Conservation (phyloP, 768 basidiomycete species). For the Infundibulicybe gibba region DNA sequence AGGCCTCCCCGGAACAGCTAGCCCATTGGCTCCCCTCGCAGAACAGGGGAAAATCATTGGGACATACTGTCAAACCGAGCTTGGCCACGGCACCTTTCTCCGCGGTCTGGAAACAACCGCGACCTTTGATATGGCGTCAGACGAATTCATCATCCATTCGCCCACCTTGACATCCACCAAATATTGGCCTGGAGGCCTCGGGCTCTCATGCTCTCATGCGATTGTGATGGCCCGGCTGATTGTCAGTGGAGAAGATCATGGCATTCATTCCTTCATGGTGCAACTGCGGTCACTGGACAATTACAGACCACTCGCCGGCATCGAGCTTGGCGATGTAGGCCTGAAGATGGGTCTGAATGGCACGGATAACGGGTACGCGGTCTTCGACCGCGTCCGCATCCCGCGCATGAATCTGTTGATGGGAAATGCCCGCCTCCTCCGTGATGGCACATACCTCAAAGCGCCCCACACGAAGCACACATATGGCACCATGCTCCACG, state of each 20-base stretch:
- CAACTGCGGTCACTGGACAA: conserved; percentile 20
- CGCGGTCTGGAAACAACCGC: conserved; percentile 22
- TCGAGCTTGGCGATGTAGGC: conserved; percentile 23
- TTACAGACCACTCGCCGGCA: conserved; percentile 14
- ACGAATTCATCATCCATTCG: too few species aligned
- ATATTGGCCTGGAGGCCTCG: conserved; percentile 16
- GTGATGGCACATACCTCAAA: conserved; percentile 14
- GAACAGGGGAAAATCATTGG: conserved; percentile 17
- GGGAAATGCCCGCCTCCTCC: conserved; percentile 12
- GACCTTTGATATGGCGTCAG: conserved; percentile 1
- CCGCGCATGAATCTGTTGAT: conserved; percentile 19
- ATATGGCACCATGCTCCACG: conserved; percentile 18
- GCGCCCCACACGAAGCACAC: conserved; percentile 9
- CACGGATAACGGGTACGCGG: conserved; percentile 20
- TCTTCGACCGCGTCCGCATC: conserved; percentile 17
- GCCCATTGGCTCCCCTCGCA: conserved; percentile 18
- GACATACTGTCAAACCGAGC: conserved; percentile 6
- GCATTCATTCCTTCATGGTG: conserved; percentile 20
- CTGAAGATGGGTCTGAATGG: conserved; percentile 17
- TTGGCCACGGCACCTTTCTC: conserved; percentile 22
- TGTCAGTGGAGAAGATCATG: conserved; percentile 11
- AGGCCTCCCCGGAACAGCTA: conserved; percentile 17
- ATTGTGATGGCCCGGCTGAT: conserved; percentile 4
- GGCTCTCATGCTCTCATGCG: conserved; percentile 17
- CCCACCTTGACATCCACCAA: conserved; percentile 11